Base-by-base conservation (phyloP, 2,329 filamentous ascomycete species). In the Atkinsonella texensis region DNA sequence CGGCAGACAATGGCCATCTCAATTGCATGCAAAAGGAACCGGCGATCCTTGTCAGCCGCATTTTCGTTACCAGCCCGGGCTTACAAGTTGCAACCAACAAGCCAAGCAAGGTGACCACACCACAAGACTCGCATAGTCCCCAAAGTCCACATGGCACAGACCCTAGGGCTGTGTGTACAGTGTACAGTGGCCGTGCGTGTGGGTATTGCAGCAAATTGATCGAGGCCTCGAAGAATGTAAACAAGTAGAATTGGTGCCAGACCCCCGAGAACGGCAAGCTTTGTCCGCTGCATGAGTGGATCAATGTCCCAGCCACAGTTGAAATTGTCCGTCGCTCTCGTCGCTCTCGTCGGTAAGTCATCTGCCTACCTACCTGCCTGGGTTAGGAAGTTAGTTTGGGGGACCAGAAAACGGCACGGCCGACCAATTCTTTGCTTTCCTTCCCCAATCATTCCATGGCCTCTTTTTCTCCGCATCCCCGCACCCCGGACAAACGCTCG, bases 1-100 rank as follows among this genome's bases (percentile, higher is more conserved):
- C 39, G 55, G 53, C 43, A 48, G 47, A 57, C 53, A 52, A 55
- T 53, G 48, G 40, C 48, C 52, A 51, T 53, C 50, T 53, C 51
- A 45, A 49, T 52, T 52, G 53, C 53, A 46, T 49, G 43, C 33
- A 45, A 47, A 15, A 45, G 5, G 39, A 28, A 17, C 18, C n/a
- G 20, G 38, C 39, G 48, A 50, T 46, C 46, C 50, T 49, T 32
- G 47, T 40, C 20, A 38, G n/a, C 6, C 41, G 41, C 41, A 43
- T 43, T 28, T 42, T 28, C 39, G 6, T 41, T 38, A 12, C n/a
- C 39, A 41, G 1, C 40, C 17, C 18, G n/a, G 40, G 17, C 40
- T 42, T 11, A 9, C 20, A 23, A 23, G 20, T 23, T 23, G 20
- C n/a, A 42, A 42, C 40, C 40, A 42, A 20, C 33, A 41, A 40